A percentile compares a stretch with the other conserved stretches of the same genome.
These are phyloP conservation scores for Phaeomoniella chlamydospora DNA, from an alignment of 2,329 filamentous ascomycete genomes.

Conservation along the genomic window DNA sequence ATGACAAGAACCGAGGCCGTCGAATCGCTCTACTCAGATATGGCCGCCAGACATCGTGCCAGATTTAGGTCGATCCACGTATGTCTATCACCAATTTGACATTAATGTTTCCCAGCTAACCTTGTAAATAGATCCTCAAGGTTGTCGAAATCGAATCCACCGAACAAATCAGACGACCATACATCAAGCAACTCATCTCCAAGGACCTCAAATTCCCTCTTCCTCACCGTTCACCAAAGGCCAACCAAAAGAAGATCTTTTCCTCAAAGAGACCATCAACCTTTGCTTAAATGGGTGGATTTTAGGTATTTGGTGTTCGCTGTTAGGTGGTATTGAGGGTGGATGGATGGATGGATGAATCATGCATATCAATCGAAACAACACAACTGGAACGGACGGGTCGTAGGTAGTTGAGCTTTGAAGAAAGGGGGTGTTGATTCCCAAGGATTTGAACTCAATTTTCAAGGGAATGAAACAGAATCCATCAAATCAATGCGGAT, in stretches of 20 bases:
- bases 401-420: too few species aligned
- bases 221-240: constrained; percentile 84
- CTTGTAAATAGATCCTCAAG: constrained; percentile 66
- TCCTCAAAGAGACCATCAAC: constrained; percentile 85
- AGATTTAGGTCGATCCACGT: constrained; percentile 98
- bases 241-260: constrained; percentile 79
- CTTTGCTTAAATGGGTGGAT: constrained; percentile 66
- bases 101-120: constrained; percentile 12
- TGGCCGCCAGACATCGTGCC: constrained; percentile 96
- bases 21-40: constrained; percentile 96
- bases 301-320: too few species aligned
- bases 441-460: too few species aligned
- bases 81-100: constrained; percentile 30
- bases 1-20: constrained; percentile 92
- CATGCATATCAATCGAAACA: too few species aligned
- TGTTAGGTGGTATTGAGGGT: too few species aligned
- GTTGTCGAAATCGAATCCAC: constrained; percentile 93
- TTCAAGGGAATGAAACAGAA: too few species aligned
- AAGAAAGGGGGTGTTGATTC: too few species aligned
- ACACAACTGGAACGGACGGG: too few species aligned
- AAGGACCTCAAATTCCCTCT: constrained; percentile 98
- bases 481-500: too few species aligned
- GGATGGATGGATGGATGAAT: too few species aligned
- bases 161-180: constrained; percentile 90
- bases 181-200: constrained; percentile 95